Conservation (phyloP, 768 basidiomycete species). For the Psilocybe cubensis region DNA sequence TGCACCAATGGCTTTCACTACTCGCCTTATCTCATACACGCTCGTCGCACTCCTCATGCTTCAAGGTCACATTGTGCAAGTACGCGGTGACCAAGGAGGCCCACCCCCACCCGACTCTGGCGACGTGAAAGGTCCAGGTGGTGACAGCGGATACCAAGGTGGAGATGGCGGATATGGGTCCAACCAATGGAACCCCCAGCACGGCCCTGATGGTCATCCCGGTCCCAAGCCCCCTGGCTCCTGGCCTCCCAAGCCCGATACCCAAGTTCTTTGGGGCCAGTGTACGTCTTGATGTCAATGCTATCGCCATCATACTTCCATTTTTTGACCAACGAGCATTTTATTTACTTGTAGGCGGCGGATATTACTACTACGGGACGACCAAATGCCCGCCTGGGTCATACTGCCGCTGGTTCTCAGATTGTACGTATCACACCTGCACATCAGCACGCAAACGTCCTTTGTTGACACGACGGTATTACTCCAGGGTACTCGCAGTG, state of each 20-base stretch:
- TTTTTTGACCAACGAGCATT: no score
- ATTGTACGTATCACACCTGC: constrained; percentile 26
- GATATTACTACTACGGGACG: constrained; percentile 26
- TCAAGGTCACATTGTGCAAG: constrained; percentile 6
- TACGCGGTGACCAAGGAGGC: constrained; percentile 5
- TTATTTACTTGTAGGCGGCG: constrained; percentile 19
- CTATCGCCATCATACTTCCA: no score
- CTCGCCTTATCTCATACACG: constrained; percentile 17
- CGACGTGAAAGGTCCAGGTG: constrained; percentile 6
- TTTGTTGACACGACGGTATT: neutral
- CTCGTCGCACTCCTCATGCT: constrained; percentile 17
- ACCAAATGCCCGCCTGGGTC: constrained; percentile 21
- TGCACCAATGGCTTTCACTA: constrained; percentile 15
- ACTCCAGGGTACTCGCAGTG: constrained; percentile 27
- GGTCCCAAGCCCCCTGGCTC: constrained; percentile 5
- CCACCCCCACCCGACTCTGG: neutral
- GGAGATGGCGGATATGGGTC: neutral
- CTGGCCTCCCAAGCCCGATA: neutral
- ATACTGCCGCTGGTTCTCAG: constrained; percentile 27
- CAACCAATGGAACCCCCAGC: neutral
- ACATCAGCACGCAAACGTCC: no score
- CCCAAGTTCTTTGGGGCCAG: constrained; percentile 28
- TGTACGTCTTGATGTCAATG: constrained; percentile 16
- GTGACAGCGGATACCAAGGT: neutral
- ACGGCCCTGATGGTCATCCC: neutral